phyloP scores from a whole-genome alignment of 2,329 filamentous ascomycete genomes.

The Ophiostoma quercus region DNA sequence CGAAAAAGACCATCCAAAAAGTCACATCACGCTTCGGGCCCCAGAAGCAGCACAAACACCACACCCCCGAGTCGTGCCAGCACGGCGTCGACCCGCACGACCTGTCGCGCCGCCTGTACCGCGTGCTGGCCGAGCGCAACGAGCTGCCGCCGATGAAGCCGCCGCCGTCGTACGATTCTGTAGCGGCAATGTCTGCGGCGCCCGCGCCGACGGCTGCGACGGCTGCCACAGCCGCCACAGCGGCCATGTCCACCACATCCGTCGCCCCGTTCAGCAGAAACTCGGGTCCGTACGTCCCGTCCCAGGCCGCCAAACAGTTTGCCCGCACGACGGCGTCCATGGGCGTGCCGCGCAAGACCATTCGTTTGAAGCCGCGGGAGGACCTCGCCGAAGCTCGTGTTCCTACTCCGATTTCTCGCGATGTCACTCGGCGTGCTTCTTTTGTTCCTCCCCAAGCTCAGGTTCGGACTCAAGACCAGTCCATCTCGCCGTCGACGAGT shows the following conservation, averaged over 20 bases:
- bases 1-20: neutral
- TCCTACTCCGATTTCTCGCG: too few relatives aligned
- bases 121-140: constrained; percentile 49
- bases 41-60: neutral
- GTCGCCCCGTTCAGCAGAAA: neutral
- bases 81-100: constrained; percentile 49
- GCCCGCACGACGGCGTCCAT: constrained; percentile 46
- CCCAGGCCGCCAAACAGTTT: constrained; percentile 52
- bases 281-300: constrained; percentile 44
- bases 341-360: neutral
- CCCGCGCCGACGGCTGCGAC: too few relatives aligned
- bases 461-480: neutral
- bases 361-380: neutral
- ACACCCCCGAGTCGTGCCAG: constrained; percentile 3
- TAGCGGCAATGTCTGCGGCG: neutral
- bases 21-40: neutral
- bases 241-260: neutral
- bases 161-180: too few relatives aligned
- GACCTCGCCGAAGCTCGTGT: too few relatives aligned
- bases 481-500: neutral
- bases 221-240: constrained; percentile 16
- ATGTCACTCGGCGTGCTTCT: too few relatives aligned
- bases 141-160: too few relatives aligned
- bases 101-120: constrained; percentile 47
- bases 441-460: neutral